Conservation (phyloP, 768 basidiomycete species). For the Imleria badia region DNA sequence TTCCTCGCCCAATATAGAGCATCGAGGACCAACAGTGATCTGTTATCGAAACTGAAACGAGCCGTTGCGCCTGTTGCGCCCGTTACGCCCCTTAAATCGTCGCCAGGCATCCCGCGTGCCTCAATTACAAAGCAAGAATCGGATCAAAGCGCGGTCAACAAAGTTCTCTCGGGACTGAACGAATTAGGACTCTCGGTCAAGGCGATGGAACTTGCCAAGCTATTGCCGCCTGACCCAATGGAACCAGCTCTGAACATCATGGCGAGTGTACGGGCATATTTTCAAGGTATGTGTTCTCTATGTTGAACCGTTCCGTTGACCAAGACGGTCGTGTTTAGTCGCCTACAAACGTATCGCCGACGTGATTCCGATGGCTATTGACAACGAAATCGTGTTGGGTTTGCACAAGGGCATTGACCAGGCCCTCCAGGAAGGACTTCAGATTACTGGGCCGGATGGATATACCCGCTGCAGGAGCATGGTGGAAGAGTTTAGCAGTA, state of each 20-base stretch:
- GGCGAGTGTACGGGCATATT: conserved; percentile 66
- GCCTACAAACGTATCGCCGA: conserved; percentile 43
- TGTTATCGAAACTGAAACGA: conserved; percentile 1
- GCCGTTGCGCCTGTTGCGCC: neutral
- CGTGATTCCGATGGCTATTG: conserved; percentile 38
- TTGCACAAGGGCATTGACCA: conserved; percentile 44
- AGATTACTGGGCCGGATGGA: conserved; percentile 47
- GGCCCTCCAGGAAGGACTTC: conserved; percentile 45
- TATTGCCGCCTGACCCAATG: conserved; percentile 49
- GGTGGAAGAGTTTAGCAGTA: conserved; percentile 46
- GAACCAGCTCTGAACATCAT: conserved; percentile 61
- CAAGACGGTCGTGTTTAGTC: conserved; percentile 30
- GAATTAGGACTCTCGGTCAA: conserved; percentile 30
- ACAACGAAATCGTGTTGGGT: conserved; percentile 40
- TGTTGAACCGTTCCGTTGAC: neutral
- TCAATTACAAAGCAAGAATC: neutral
- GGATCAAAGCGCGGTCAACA: conserved; percentile 23
- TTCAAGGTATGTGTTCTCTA: conserved; percentile 49
- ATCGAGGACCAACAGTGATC: conserved; percentile 2
- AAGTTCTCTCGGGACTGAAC: conserved; percentile 19
- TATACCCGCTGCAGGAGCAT: conserved; percentile 45
- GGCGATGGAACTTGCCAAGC: conserved; percentile 44
- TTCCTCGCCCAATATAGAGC: conserved; percentile 49
- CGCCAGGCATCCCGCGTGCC: too few relatives aligned
- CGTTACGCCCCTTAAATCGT: neutral